Base-by-base conservation (phyloP, 805 yeast genomes). In the Metschnikowia henanensis region DNA sequence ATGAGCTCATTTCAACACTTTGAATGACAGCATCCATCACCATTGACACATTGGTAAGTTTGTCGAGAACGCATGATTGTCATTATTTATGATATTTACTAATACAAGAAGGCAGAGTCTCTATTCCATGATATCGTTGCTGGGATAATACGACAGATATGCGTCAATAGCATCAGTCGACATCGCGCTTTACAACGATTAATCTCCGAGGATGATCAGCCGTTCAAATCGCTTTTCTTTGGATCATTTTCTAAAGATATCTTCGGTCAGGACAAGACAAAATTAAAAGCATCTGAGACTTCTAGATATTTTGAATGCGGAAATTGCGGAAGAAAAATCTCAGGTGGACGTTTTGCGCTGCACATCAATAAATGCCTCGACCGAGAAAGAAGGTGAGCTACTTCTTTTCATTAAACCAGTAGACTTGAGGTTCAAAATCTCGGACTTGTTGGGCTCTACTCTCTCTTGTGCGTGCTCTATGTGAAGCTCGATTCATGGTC, bases 261-360 rank as follows among this genome's bases (percentile, higher is more conserved):
- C 2, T 77, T 64, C 56, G 78, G 78, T n/a, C 76, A 75, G 45
- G 81, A 75, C 40, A 74, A 73, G 50, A 53, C 54, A 13, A 73
- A 75, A 36, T 52, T 69, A 39, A 70, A 70, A 48, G 52, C 61
- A 12, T 55, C 64, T 5, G 88, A 81, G 35, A 60, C 75, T 15
- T 66, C 72, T 1, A 62, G 75, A 41, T 89, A 90, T 62, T 87
- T 89, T 55, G 77, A 72, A 43, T 92, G 99, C 65, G 74, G 76
- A 4, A 84, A 86, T 52, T 92, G 99, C 64, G 82, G 80, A 16
- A 73, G 99, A 44, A 88, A 84, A 56, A 84, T 92, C 6, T 92
- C 96, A 0, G 96, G 96, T 1, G 84, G 87, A 30, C 71, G 99
- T 46, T 91, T 88, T 72, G 97, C 98, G 2, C 90, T 87, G 32